Evolutionary conservation across 768 basidiomycete genomes (phyloP), one percentile per base, ranked within the genome.

Genomic region (Cystobasidium onofrii): DNA sequence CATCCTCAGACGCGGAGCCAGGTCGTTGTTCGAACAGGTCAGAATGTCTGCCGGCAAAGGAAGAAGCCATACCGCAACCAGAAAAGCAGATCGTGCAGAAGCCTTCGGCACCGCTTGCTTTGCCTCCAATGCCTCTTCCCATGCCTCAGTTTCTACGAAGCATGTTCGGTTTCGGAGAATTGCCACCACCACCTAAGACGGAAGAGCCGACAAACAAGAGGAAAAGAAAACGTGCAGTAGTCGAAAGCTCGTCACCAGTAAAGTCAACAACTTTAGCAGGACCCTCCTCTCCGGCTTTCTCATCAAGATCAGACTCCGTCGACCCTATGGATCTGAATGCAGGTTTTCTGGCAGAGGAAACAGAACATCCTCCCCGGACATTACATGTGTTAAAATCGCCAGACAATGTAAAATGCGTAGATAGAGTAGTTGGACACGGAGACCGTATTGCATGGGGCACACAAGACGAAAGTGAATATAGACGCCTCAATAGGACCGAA

Each of bases 361-460:
- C 46, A 50, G 46, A 50, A 20, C 46, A 20, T 3, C 46, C 12
- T 17, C 10, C 6, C 46, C 12, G 6, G 46, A 7, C n/a, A 50
- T 3, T 50, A 20, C 46, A 50, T 4, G 2, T 9, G 9, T 27
- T 13, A 60, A 60, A 60, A 60, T 4, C 57, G 23, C 15, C 12
- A 60, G 31, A 27, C 57, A 29, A 12, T 25, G 12, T 4, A 27
- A 13, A 27, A 4, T 4, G 4, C 57, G 20, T 6, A 60, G 23
- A 27, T 7, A 60, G 23, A 27, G 25, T 27, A 17, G 6, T 27
- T 15, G 57, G 65, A 46, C 50, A n/a, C 20, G 50, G 65, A 18
- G 46, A n/a, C 7, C 43, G 63, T 20, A 64, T 64, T n/a, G 63
- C 65, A 10, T 67, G 65, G 65, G 65, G 44, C 7, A 67, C 36